Percentiles rank a stretch among this genome's conserved stretches.
These are phyloP conservation scores for Aspergillus pseudoterreus DNA, from an alignment of 2,329 filamentous ascomycete genomes.

Conservation along the genomic window DNA sequence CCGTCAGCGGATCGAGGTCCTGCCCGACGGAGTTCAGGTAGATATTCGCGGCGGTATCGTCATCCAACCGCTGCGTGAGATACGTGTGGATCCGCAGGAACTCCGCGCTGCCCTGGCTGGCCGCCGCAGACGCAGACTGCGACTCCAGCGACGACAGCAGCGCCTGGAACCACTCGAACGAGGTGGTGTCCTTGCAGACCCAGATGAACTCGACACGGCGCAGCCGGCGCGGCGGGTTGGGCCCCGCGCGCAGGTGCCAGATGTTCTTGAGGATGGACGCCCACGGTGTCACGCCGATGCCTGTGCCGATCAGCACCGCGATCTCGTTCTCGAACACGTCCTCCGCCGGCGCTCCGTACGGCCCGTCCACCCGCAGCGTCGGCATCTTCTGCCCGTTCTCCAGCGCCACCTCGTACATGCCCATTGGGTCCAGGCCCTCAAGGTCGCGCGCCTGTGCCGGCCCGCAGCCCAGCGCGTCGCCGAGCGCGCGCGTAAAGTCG, in stretches of 20 bases:
- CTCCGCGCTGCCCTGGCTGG: constrained; percentile 55
- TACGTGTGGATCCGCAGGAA: constrained; percentile 98
- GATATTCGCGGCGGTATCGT: constrained; percentile 92
- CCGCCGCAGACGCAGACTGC: constrained; percentile 70
- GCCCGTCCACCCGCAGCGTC: constrained; percentile 81
- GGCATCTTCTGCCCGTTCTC: constrained; percentile 94
- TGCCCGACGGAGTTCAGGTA: constrained; percentile 92
- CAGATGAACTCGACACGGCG: constrained; percentile 98
- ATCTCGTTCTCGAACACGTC: constrained; percentile 94
- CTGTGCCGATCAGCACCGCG: constrained; percentile 72
- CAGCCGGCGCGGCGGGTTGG: constrained; percentile 83
- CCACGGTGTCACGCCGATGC: constrained; percentile 83
- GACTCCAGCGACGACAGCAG: constrained; percentile 85
- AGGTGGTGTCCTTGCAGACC: constrained; percentile 93
- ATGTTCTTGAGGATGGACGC: constrained; percentile 93
- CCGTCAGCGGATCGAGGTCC: constrained; percentile 83
- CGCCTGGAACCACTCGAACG: constrained; percentile 98
- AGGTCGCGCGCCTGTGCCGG: constrained; percentile 83
- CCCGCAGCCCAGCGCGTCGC: constrained; percentile 90
- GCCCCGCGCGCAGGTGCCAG: constrained; percentile 88
- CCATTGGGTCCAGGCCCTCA: constrained; percentile 83
- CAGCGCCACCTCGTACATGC: constrained; percentile 96
- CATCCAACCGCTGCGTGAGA: constrained; percentile 87
- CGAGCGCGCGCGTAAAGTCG: constrained; percentile 92
- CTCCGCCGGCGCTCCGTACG: constrained; percentile 93